phyloP scores from a whole-genome alignment of 1,284 basidiomycete genomes.

The Sporisorium sorghi region DNA sequence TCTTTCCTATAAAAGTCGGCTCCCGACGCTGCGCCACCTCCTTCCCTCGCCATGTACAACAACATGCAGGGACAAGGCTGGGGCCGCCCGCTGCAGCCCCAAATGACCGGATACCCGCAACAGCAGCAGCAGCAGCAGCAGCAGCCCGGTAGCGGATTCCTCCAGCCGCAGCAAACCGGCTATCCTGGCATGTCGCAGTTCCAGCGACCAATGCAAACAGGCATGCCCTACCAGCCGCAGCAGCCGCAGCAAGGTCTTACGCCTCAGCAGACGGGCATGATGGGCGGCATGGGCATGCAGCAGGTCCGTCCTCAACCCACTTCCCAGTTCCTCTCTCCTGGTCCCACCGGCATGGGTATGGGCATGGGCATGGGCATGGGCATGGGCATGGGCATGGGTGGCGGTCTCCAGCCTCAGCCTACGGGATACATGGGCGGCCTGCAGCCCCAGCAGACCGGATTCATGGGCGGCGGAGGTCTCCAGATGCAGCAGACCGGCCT shows the following conservation, averaged over 20 bases:
- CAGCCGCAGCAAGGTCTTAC: constrained; percentile 37
- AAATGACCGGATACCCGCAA: constrained; percentile 57
- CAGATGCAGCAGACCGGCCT: constrained; percentile 62
- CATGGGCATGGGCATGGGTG: constrained; percentile 28
- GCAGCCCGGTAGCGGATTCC: constrained; percentile 49
- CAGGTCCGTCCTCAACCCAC: constrained; percentile 35
- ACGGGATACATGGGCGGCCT: constrained; percentile 60
- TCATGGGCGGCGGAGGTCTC: constrained; percentile 51
- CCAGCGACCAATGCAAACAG: constrained; percentile 58
- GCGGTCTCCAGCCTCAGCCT: constrained; percentile 53
- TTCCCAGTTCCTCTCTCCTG: constrained; percentile 43
- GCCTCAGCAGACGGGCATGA: constrained; percentile 45
- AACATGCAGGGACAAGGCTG: constrained; percentile 60
- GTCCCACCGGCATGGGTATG: constrained; percentile 55
- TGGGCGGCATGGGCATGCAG: constrained; percentile 45
- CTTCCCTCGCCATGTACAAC: constrained; percentile 51
- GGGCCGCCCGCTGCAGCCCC: constrained; percentile 54
- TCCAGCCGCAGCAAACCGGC: constrained; percentile 56
- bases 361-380: constrained; percentile 40
- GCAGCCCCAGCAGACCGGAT: constrained; percentile 56
- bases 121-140: constrained; percentile 59
- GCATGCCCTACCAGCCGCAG: constrained; percentile 43
- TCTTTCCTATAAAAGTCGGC: constrained; percentile 10
- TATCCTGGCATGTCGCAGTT: constrained; percentile 52
- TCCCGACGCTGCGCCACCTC: constrained; percentile 8